Evolutionary conservation across 2,329 filamentous ascomycete species (phyloP).

Genomic region (Mycosphaerella arachidis): DNA sequence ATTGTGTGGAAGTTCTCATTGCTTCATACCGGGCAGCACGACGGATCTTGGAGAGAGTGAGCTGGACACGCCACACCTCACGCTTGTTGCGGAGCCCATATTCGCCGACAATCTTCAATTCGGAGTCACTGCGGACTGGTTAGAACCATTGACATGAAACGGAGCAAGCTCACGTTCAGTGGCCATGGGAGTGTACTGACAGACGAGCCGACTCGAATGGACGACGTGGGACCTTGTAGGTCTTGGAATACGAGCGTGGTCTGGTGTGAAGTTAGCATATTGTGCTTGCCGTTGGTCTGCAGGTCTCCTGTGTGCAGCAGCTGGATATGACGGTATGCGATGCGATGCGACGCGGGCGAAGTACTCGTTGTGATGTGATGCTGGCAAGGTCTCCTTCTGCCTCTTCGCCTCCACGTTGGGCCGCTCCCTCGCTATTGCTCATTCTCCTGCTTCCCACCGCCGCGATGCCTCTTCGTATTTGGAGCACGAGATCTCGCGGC

Average conservation of each 20-base stretch:
- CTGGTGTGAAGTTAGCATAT: conserved; percentile 24
- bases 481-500: not conserved
- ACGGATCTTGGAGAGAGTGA: conserved; percentile 99
- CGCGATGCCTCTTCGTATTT: not conserved
- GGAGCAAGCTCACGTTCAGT: conserved; percentile 99
- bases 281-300: not conserved
- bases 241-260: conserved; percentile 84
- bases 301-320: not conserved
- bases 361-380: not conserved
- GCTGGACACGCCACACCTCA: conserved; percentile 99
- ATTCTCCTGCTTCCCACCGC: not conserved
- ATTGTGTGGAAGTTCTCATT: conserved; percentile 10
- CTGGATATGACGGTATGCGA: not conserved
- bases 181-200: conserved; percentile 85
- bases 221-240: conserved; percentile 96
- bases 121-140: conserved; percentile 79
- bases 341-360: not conserved
- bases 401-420: not conserved
- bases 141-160: conserved; percentile 83
- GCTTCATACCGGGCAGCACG: conserved; percentile 92
- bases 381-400: not conserved
- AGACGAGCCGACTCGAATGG: conserved; percentile 99
- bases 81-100: conserved; percentile 99
- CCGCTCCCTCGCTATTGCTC: not conserved
- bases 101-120: conserved; percentile 99